Base-by-base conservation (phyloP, 2,329 filamentous ascomycete genomes). In the Periconia digitata region DNA sequence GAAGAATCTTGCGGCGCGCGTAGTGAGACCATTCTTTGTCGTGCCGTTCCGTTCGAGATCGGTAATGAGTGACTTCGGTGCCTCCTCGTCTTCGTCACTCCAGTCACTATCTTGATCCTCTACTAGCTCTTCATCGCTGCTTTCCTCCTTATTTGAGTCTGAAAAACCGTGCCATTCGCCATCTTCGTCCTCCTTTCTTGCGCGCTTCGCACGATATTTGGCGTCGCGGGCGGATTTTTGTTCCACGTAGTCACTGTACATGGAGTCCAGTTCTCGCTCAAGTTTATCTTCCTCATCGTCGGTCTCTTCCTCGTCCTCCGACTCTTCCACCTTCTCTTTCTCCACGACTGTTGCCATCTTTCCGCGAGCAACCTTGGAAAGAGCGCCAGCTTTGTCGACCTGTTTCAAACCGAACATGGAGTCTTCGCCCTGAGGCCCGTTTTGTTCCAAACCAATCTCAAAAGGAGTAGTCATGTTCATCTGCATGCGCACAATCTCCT, bases 401-500 rank as follows among this genome's bases (percentile, higher is more conserved):
- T 84, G 76, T 70, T 91, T 95, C 40, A 97, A 79, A 2, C 84
- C 84, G 69, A 99, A 99, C 78, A 96, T 94, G 22, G 89, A 79
- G 39, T 90, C 89, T 36, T 90, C 85, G 20, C 90, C 92, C 42
- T 83, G 78, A 0, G 89, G 88, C 0, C 90, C 90, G 20, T 82
- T 75, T 72, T 94, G 90, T 67, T 96, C 94, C 75, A 95, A 83
- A 63, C 94, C 94, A 54, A 99, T 96, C 56, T 99, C 94, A 79
- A 90, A 94, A 7, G 94, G 94, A 0, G 91, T 89, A 2, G 86
- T 87, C 94, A 99, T 99, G 74, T 96, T 87, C 77, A 99, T 85
- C 72, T 99, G 94, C 87, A 99, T 87, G 27, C 94, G 85, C n/a
- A 95, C 80, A 51, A 97, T 90, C 56, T 97, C 94, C 60, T 89